phyloP scores from a whole-genome alignment of 2,329 filamentous ascomycete species.

The Colletotrichum sp. region DNA sequence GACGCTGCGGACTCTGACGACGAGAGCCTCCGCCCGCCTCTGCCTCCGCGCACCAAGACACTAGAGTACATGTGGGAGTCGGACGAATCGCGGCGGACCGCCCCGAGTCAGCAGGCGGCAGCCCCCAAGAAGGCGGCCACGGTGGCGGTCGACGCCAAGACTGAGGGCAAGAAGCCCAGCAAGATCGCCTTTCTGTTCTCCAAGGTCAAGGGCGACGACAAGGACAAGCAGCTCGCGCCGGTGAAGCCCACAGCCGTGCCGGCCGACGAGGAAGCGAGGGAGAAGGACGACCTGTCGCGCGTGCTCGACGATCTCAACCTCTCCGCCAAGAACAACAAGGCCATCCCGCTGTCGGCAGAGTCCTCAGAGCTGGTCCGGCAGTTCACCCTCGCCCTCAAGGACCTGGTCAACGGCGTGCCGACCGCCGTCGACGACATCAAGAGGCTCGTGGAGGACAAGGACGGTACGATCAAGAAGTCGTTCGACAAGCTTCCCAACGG shows the following conservation, averaged over 20 bases:
- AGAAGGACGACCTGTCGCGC: conserved; percentile 75
- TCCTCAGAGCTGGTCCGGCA: conserved; percentile 80
- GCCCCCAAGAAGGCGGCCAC: conserved; percentile 26
- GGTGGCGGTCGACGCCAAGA: conserved; percentile 31
- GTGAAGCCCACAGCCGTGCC: conserved; percentile 42
- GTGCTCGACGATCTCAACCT: conserved; percentile 87
- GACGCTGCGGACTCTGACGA: conserved; percentile 30
- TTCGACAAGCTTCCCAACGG: conserved; percentile 76
- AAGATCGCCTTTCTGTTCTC: conserved; percentile 40
- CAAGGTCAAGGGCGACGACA: conserved; percentile 39
- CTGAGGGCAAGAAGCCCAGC: conserved; percentile 32
- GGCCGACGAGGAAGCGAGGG: conserved; percentile 48
- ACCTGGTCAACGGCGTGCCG: conserved; percentile 89
- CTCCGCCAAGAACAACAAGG: conserved; percentile 82
- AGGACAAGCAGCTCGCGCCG: conserved; percentile 36
- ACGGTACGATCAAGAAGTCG: conserved; percentile 62
- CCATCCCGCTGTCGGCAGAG: conserved; percentile 83
- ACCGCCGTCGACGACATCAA: conserved; percentile 92
- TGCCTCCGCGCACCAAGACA: conserved; percentile 59
- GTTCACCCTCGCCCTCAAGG: conserved; percentile 91
- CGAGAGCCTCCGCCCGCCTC: conserved; percentile 52
- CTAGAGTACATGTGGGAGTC: conserved; percentile 55
- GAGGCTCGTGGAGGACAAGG: conserved; percentile 63
- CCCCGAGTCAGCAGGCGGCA: conserved; percentile 2
- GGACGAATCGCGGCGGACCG: conserved; percentile 12